Percentiles rank a stretch among this genome's conserved stretches.
Conservation (phyloP, 345 rosid species). For the Alliaria petiolata region DNA sequence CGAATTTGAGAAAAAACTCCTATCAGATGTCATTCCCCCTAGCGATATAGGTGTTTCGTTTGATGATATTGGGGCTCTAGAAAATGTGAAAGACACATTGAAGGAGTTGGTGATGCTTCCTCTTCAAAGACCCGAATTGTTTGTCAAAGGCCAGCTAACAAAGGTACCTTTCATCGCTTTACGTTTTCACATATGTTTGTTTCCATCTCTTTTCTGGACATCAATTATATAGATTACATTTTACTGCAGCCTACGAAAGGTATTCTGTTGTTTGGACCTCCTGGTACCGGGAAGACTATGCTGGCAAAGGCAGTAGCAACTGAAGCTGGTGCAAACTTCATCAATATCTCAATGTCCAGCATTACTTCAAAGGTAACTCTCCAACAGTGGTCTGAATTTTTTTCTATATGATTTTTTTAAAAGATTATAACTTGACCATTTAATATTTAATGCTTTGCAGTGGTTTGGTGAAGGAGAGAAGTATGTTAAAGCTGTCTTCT, state of each 20-base stretch:
- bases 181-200: background rate
- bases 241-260: constrained; percentile 90
- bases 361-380: constrained; percentile 88
- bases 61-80: constrained; percentile 96
- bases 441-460: constrained; percentile 43
- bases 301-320: constrained; percentile 99
- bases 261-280: constrained; percentile 96
- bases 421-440: background rate
- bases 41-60: constrained; percentile 93
- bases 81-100: constrained; percentile 96
- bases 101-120: constrained; percentile 99
- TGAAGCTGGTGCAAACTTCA: constrained; percentile 97
- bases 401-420: background rate
- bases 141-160: constrained; percentile 95
- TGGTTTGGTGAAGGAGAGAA: constrained; percentile 99
- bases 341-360: constrained; percentile 99
- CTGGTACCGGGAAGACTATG: constrained; percentile 99
- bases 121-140: constrained; percentile 96
- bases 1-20: constrained; percentile 97
- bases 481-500: constrained; percentile 96
- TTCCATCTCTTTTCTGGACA: background rate
- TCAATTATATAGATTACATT: background rate
- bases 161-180: constrained; percentile 48
- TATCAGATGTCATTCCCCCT: constrained; percentile 95
- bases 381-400: background rate